Evolutionary conservation across 2,329 filamentous ascomycete species (phyloP).

Genomic region (Venturia oleaginea): DNA sequence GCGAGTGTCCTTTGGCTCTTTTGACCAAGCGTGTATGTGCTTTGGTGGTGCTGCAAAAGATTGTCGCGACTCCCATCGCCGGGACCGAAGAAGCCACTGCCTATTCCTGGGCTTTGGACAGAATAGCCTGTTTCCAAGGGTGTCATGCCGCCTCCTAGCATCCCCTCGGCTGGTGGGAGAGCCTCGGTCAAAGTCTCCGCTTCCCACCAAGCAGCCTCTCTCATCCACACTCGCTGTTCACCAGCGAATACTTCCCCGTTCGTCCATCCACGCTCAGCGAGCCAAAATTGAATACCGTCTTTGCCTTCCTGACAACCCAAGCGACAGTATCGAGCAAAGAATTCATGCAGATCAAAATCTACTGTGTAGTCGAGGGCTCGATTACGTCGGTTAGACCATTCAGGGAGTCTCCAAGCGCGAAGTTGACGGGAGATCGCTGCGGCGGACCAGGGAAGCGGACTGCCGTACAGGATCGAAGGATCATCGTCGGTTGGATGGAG

Average conservation of each 20-base stretch:
- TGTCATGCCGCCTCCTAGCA: constrained; percentile 32
- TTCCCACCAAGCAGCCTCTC: constrained; percentile 94
- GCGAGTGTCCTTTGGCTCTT: constrained; percentile 35
- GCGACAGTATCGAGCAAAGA: constrained; percentile 68
- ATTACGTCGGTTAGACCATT: constrained; percentile 93
- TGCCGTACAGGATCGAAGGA: constrained; percentile 63
- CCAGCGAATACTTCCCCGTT: constrained; percentile 93
- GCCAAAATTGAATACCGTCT: constrained; percentile 90
- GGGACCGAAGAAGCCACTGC: constrained; percentile 54
- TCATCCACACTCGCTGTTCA: constrained; percentile 88
- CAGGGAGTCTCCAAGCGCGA: constrained; percentile 83
- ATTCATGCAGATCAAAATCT: constrained; percentile 92
- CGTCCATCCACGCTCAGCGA: constrained; percentile 92
- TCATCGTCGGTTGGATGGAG: constrained; percentile 85
- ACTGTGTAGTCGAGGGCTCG: constrained; percentile 90
- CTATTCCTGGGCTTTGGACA: constrained; percentile 42
- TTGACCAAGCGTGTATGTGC: constrained; percentile 36
- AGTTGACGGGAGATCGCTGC: constrained; percentile 87
- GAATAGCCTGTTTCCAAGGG: constrained; percentile 64
- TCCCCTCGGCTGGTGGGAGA: constrained; percentile 24
- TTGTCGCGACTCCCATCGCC: constrained; percentile 62
- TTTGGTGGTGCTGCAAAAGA: constrained; percentile 46
- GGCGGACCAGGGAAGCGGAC: constrained; percentile 80
- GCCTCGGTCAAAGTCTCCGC: constrained; percentile 76
- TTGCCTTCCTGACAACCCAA: constrained; percentile 83